phyloP scores from a whole-genome alignment of 2,329 filamentous ascomycete species.

The Tolypocladium ophioglossoides region DNA sequence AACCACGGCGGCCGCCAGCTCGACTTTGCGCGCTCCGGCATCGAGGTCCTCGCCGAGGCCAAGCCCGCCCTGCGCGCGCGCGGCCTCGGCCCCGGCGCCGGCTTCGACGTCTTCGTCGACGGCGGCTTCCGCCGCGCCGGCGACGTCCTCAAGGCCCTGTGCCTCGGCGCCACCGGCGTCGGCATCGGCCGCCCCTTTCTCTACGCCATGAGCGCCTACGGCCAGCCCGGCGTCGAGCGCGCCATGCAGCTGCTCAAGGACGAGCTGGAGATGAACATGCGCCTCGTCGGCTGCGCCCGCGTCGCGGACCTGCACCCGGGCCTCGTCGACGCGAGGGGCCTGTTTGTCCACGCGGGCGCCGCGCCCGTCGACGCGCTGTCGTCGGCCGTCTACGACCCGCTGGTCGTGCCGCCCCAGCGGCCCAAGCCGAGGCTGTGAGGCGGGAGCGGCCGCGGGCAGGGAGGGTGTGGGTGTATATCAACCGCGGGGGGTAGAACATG shows the following conservation, averaged over 20 bases:
- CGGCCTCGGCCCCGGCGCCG: constrained; percentile 42
- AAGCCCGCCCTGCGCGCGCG: constrained; percentile 74
- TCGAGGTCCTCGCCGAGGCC: constrained; percentile 88
- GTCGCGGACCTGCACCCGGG: constrained; percentile 71
- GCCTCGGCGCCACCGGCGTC: constrained; percentile 82
- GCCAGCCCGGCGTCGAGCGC: constrained; percentile 73
- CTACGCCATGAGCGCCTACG: constrained; percentile 92
- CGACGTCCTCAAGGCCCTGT: constrained; percentile 91
- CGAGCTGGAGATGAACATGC: constrained; percentile 99
- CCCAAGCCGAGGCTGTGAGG: constrained; percentile 40
- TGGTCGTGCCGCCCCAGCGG: constrained; percentile 41
- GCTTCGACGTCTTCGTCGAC: constrained; percentile 83
- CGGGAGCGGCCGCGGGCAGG: too few species aligned
- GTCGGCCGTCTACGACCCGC: constrained; percentile 40
- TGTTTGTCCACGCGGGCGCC: constrained; percentile 42
- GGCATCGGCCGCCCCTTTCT: constrained; percentile 92
- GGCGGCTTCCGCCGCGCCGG: constrained; percentile 84
- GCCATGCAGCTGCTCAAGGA: constrained; percentile 91
- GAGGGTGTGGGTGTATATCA: too few species aligned
- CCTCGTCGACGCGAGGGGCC: constrained; percentile 65
- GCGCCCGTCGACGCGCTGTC: constrained; percentile 39
- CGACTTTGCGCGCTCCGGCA: constrained; percentile 78
- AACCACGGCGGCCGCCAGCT: constrained; percentile 95
- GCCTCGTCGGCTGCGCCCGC: constrained; percentile 69
- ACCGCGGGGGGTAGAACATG: too few species aligned